A percentile compares a stretch with the other conserved stretches of the same genome.
These are phyloP conservation scores for Penicillium simplicissimum DNA, from an alignment of 495 filamentous ascomycete species.

Conservation along the genomic window DNA sequence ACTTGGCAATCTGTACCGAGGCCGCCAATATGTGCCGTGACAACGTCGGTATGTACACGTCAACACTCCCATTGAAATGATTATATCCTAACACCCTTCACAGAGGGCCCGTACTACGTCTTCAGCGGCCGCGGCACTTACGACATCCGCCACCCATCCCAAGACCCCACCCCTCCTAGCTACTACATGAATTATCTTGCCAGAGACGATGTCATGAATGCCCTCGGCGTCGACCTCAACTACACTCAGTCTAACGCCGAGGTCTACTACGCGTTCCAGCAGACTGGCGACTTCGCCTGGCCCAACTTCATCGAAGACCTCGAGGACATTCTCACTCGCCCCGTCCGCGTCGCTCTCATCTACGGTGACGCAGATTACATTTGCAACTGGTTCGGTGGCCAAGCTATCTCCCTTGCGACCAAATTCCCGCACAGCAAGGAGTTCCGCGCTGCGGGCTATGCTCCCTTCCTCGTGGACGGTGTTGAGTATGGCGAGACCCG, in stretches of 20 bases:
- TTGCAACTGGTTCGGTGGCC: conserved; percentile 53
- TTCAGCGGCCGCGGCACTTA: conserved; percentile 53
- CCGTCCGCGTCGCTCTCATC: conserved; percentile 65
- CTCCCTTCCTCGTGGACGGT: conserved; percentile 43
- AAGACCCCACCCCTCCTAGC: conserved; percentile 62
- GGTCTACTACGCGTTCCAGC: conserved; percentile 56
- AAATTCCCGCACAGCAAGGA: conserved; percentile 39
- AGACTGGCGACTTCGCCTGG: conserved; percentile 50
- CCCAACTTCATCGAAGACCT: conserved; percentile 55
- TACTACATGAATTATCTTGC: conserved; percentile 64
- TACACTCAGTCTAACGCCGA: conserved; percentile 55
- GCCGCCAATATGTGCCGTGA: conserved; percentile 46
- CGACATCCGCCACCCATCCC: conserved; percentile 56
- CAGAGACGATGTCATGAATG: conserved; percentile 55
- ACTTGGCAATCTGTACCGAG: conserved; percentile 40
- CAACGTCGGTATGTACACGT: conserved; percentile 37
- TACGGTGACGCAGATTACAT: conserved; percentile 64
- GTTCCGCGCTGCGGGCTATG: conserved; percentile 50
- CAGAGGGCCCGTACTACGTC: conserved; percentile 35
- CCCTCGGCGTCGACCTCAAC: conserved; percentile 66
- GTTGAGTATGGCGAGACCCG: conserved; percentile 50
- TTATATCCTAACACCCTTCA: conserved; percentile 29
- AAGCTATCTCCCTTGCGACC: conserved; percentile 41
- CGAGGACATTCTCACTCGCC: conserved; percentile 50
- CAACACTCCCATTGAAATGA: conserved; percentile 2